Percentiles rank a stretch among this genome's conserved stretches.
These are phyloP conservation scores for Didymella sp. DNA, from an alignment of 2,329 filamentous ascomycete species.

Conservation along the genomic window DNA sequence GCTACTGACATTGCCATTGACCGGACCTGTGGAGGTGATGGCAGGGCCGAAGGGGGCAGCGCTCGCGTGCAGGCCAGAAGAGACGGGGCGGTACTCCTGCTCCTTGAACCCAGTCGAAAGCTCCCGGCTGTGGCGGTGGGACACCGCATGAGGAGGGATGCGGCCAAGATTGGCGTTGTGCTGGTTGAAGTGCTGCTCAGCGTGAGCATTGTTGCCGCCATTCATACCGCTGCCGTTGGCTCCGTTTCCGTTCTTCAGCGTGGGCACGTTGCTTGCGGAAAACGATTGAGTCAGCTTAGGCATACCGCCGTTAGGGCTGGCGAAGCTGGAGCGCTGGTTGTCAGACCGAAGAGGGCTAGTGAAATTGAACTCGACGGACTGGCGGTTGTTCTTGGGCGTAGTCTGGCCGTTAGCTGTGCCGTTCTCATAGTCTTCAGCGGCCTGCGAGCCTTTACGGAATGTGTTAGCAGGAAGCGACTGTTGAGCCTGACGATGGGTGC, in stretches of 20 bases:
- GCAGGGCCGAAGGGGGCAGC: conserved; percentile 79
- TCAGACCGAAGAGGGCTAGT: conserved; percentile 44
- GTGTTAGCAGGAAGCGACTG: conserved; percentile 66
- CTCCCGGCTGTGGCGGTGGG: conserved; percentile 76
- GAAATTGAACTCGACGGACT: conserved; percentile 57
- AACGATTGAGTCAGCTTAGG: conserved; percentile 86
- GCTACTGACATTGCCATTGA: conserved; percentile 28
- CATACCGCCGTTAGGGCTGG: conserved; percentile 66
- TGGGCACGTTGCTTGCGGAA: conserved; percentile 88
- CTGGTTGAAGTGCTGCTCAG: conserved; percentile 67
- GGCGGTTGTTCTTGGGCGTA: conserved; percentile 55
- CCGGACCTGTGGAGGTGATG: conserved; percentile 48
- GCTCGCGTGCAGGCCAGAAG: conserved; percentile 79
- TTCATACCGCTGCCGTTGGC: conserved; percentile 43
- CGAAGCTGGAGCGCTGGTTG: conserved; percentile 54
- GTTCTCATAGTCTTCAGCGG: conserved; percentile 49
- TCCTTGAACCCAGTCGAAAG: conserved; percentile 60
- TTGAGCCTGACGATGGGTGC: conserved; percentile 68
- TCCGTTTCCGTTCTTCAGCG: conserved; percentile 72
- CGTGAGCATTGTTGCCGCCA: conserved; percentile 57
- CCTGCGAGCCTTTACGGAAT: conserved; percentile 51
- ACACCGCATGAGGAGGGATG: conserved; percentile 71
- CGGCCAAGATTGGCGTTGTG: conserved; percentile 84
- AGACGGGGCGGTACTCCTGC: conserved; percentile 65
- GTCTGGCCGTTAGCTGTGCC: conserved; percentile 47